Conservation (phyloP, 768 basidiomycete genomes). For the Termitomyces sp. region DNA sequence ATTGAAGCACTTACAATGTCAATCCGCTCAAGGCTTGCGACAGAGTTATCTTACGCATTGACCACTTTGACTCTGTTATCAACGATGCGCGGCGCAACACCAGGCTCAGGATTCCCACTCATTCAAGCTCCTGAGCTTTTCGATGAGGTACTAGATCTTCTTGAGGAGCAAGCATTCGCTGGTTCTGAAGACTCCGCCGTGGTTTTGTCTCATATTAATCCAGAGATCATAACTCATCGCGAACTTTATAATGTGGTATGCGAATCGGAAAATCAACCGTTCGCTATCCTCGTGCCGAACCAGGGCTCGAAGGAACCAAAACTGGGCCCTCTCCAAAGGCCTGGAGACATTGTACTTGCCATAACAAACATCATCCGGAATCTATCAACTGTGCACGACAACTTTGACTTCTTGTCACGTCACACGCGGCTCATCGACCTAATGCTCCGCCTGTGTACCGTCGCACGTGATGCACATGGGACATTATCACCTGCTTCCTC, state of each 20-base stretch:
- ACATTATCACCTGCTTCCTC: slow-evolving; percentile 41
- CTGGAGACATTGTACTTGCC: slow-evolving; percentile 61
- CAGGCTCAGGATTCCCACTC: slow-evolving; percentile 69
- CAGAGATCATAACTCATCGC: slow-evolving; percentile 53
- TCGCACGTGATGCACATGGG: slow-evolving; percentile 30
- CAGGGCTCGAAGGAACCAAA: slow-evolving; percentile 46
- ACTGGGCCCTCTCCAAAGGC: slow-evolving; percentile 57
- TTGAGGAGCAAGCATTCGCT: slow-evolving; percentile 76
- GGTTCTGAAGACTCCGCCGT: slow-evolving; percentile 32
- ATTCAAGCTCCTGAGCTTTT: slow-evolving; percentile 72
- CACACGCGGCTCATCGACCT: slow-evolving; percentile 61
- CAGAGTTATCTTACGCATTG: slow-evolving; percentile 86
- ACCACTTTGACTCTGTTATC: slow-evolving; percentile 82
- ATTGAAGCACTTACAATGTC: slow-evolving; percentile 94
- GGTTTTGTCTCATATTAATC: slow-evolving; percentile 22
- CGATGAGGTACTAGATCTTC: slow-evolving; percentile 80
- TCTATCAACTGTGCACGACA: slow-evolving; percentile 70
- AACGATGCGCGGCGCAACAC: slow-evolving; percentile 64
- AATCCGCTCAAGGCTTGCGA: slow-evolving; percentile 75
- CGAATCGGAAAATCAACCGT: slow-evolving; percentile 53
- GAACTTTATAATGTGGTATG: slow-evolving; percentile 54
- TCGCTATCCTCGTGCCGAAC: slow-evolving; percentile 46
- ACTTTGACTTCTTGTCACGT: slow-evolving; percentile 57
- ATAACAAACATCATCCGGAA: slow-evolving; percentile 83
- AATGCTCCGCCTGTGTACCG: slow-evolving; percentile 61